Evolutionary conservation across 495 filamentous ascomycete species (phyloP), one percentile per base, ranked within the genome.

Genomic region (Clavariopsis aquatica): DNA sequence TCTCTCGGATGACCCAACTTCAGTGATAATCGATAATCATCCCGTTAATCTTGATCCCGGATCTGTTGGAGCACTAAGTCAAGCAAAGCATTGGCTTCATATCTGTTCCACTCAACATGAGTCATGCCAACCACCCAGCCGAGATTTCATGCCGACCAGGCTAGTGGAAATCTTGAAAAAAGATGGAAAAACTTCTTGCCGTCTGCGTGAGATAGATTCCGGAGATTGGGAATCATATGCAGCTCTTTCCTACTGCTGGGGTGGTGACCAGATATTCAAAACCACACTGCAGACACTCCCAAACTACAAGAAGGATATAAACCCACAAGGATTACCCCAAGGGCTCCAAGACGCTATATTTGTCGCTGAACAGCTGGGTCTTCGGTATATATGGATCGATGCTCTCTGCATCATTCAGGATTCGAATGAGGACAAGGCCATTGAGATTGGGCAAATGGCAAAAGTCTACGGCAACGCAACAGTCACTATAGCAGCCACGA

Each of bases 371-470:
- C 29, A 36, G 23, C 45, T 62, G 0, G 58, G 28, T 6, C 13
- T 53, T 8, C 2, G 23, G 27, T 62, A 62, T n/a, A 62, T 62
- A 4, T 62, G 58, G 58, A 62, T 62, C 17, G 58, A 62, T 52
- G 45, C 58, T 4, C 46, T 62, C 28, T 62, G 58, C 47, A 62
- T 62, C 17, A 38, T 62, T 23, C 58, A 62, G 24, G 28, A 62
- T 20, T 41, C 49, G 1, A 22, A 17, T 7, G 24, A 15, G 10
- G 58, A 62, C 17, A 22, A 41, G 12, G 10, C 28, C 1, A 24
- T 29, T 17, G 46, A 62, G 22, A 41, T 46, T 1, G 45, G n/a
- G 3, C 23, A 52, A 17, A 62, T 62, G 58, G 46, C 34, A 20
- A 22, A 27, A 3, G 27, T 62, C 3, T 62, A 62, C 47, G 46